Percentiles rank a stretch among this genome's conserved stretches.
Conservation (phyloP, 306 rosid species). For the Notholithocarpus densiflorus region DNA sequence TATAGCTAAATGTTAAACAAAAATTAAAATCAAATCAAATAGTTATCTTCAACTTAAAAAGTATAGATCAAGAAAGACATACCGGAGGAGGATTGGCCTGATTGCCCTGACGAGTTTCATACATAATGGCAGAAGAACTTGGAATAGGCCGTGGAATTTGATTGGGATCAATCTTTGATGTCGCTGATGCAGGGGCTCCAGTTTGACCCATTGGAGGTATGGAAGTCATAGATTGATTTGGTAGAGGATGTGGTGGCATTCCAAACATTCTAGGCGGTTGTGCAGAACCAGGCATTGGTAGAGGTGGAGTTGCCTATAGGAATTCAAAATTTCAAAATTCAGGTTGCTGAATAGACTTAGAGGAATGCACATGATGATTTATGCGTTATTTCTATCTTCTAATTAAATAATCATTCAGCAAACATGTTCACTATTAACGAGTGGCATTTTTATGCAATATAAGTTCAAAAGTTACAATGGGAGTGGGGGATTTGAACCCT, state of each 20-base stretch:
- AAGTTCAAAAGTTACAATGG: background rate
- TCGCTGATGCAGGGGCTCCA: slow-evolving; percentile 81
- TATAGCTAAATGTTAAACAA: background rate
- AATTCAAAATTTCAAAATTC: slow-evolving; percentile 27
- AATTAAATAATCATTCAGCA: background rate
- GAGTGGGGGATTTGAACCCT: too few species aligned
- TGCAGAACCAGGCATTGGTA: slow-evolving; percentile 57
- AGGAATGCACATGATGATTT: slow-evolving; percentile 12
- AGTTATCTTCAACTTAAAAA: background rate
- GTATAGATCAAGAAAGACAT: slow-evolving; percentile 17
- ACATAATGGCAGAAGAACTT: slow-evolving; percentile 67
- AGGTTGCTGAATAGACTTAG: slow-evolving; percentile 11
- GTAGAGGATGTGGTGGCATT: slow-evolving; percentile 73
- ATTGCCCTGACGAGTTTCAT: slow-evolving; percentile 88
- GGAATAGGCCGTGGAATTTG: slow-evolving; percentile 96
- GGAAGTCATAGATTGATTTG: slow-evolving; percentile 88
- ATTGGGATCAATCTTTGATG: slow-evolving; percentile 93
- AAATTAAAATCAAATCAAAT: slow-evolving; percentile 1
- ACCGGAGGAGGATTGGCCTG: slow-evolving; percentile 98
- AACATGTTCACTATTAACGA: background rate
- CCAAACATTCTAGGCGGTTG: slow-evolving; percentile 90
- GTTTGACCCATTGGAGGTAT: slow-evolving; percentile 81
- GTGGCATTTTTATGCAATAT: background rate
- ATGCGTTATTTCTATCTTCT: background rate
- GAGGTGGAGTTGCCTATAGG: slow-evolving; percentile 58